These are phyloP conservation scores for Sporopachydermia lactativora DNA, from an alignment of 805 yeast species.

Conservation along the genomic window DNA sequence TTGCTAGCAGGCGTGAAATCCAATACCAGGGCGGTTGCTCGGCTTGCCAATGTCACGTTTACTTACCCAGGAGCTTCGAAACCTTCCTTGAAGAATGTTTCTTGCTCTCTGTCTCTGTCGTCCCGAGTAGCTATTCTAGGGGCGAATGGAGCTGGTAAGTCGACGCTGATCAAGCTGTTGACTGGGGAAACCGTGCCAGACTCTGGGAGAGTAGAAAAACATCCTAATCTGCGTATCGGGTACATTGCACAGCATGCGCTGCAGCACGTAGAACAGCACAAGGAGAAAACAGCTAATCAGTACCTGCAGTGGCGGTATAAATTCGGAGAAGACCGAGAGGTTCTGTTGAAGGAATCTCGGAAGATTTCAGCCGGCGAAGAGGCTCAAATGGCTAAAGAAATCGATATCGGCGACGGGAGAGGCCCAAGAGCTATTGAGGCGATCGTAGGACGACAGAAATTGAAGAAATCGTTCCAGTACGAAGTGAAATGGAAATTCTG, in stretches of 20 bases:
- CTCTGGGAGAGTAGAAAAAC: constrained; percentile 87
- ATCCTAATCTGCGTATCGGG: constrained; percentile 95
- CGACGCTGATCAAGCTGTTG: constrained; percentile 82
- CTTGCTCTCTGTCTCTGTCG: constrained; percentile 87
- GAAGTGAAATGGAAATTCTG: constrained; percentile 89
- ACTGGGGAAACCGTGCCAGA: constrained; percentile 87
- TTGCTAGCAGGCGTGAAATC: constrained; percentile 95
- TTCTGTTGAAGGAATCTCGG: constrained; percentile 83
- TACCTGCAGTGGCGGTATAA: constrained; percentile 97
- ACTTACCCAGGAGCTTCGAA: constrained; percentile 80
- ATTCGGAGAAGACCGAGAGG: constrained; percentile 97
- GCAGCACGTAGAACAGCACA: constrained; percentile 93
- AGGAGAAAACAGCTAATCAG: constrained; percentile 96
- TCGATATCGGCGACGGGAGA: constrained; percentile 75
- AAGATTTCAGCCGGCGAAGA: constrained; percentile 69
- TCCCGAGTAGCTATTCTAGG: constrained; percentile 95
- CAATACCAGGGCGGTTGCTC: constrained; percentile 84
- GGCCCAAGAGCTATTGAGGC: constrained; percentile 88
- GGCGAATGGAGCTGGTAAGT: constrained; percentile 98
- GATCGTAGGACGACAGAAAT: constrained; percentile 91
- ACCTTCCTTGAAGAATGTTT: constrained; percentile 66
- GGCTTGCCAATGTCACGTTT: constrained; percentile 75
- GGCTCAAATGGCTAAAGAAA: constrained; percentile 59
- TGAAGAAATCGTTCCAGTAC: constrained; percentile 92
- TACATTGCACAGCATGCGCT: constrained; percentile 98